A percentile compares a stretch with the other conserved stretches of the same genome.
Evolutionary conservation across 495 filamentous ascomycete genomes (phyloP).

Genomic region (Xylona heveae): DNA sequence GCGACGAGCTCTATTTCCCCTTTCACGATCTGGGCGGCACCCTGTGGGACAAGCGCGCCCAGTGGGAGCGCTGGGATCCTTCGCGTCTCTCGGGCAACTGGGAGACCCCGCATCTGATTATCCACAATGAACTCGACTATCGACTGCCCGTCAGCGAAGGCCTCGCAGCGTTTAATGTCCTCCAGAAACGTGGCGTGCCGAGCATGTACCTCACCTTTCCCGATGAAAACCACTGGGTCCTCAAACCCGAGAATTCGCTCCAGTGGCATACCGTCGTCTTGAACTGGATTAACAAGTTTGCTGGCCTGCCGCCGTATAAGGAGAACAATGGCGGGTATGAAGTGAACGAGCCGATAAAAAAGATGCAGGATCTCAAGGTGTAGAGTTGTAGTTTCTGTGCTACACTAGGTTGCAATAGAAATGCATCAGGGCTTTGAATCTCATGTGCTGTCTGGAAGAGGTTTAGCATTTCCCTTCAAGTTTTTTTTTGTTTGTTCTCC

Average conservation of each 20-base stretch:
- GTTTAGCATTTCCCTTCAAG: conserved; percentile 13
- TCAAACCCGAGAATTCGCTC: conserved; percentile 78
- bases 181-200: conserved; percentile 51
- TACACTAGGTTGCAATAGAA: too few species aligned
- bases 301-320: conserved; percentile 25
- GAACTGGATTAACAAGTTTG: conserved; percentile 73
- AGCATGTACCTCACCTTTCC: conserved; percentile 68
- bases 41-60: conserved; percentile 48
- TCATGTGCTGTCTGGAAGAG: conserved; percentile 23
- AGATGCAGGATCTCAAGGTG: too few species aligned
- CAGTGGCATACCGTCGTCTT: conserved; percentile 83
- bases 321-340: too few species aligned
- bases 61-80: conserved; percentile 72
- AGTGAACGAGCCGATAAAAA: too few species aligned
- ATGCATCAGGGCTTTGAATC: too few species aligned
- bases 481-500: conserved; percentile 6
- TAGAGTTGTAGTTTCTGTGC: too few species aligned
- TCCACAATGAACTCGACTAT: conserved; percentile 87
- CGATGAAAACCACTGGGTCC: conserved; percentile 72
- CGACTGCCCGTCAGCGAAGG: conserved; percentile 68
- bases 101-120: conserved; percentile 72
- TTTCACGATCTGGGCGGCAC: conserved; percentile 64
- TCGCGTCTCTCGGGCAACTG: conserved; percentile 44
- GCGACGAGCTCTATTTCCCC: conserved; percentile 80
- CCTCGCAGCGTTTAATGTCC: conserved; percentile 67